Evolutionary conservation across 768 basidiomycete genomes (phyloP).

Genomic region (Candolleomyces efflorescens): DNA sequence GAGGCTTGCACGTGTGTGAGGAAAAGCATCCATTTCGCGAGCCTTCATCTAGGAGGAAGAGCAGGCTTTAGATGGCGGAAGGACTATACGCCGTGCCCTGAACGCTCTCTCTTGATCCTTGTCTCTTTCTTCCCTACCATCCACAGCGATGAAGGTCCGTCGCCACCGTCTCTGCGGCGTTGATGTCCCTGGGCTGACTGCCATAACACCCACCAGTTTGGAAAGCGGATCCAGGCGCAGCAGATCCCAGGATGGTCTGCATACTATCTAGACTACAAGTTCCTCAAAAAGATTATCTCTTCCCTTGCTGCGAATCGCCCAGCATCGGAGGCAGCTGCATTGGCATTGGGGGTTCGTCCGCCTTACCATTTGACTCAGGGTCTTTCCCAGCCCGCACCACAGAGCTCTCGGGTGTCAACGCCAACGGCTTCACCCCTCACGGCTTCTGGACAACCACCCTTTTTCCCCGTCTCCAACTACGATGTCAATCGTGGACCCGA

Average conservation of each 20-base stretch:
- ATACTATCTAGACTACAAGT: conserved; percentile 98
- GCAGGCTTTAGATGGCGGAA: not conserved
- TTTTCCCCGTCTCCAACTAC: conserved; percentile 57
- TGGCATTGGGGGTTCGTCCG: conserved; percentile 80
- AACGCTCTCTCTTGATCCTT: not conserved
- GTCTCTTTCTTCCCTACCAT: not conserved
- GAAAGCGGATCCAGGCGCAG: conserved; percentile 94
- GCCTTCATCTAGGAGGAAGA: not conserved
- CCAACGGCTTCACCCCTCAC: conserved; percentile 29
- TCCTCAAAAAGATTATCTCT: conserved; percentile 97
- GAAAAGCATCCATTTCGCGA: not conserved
- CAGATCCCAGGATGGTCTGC: conserved; percentile 96
- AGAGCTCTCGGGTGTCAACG: conserved; percentile 20
- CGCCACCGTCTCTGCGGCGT: conserved; percentile 5
- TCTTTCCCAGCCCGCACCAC: conserved; percentile 27
- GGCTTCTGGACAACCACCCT: conserved; percentile 48
- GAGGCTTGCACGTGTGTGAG: conserved; percentile 12
- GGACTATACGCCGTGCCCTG: not conserved
- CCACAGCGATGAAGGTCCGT: conserved; percentile 32
- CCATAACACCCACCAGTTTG: conserved; percentile 63
- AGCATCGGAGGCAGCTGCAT: conserved; percentile 82
- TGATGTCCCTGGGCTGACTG: conserved; percentile 8
- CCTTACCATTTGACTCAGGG: conserved; percentile 35
- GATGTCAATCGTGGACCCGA: conserved; percentile 76
- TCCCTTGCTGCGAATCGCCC: conserved; percentile 88